phyloP scores from a whole-genome alignment of 139 green algal genomes.

The Pseudopediastrum boryanum region DNA sequence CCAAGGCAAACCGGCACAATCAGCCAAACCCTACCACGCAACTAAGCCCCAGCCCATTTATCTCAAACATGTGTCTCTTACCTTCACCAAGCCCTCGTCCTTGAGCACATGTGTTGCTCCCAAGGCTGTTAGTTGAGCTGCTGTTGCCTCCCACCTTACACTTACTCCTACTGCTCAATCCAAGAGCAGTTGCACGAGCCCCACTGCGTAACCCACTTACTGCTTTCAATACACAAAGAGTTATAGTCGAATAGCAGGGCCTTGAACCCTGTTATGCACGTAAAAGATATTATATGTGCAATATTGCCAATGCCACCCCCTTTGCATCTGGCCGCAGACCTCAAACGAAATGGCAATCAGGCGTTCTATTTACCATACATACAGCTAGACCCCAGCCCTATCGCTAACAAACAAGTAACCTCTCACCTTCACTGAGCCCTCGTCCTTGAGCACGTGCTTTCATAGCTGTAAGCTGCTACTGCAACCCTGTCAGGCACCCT shows the following conservation, averaged over 20 bases:
- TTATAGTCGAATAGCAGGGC: no score
- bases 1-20: slow-evolving; percentile 72
- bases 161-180: background rate
- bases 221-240: no score
- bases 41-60: no score
- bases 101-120: slow-evolving; percentile 74
- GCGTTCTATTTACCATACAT: background rate
- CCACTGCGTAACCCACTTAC: no score
- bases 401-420: background rate
- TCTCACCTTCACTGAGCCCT: slow-evolving; percentile 62
- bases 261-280: no score
- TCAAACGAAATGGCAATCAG: background rate
- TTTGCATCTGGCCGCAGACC: background rate
- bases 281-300: no score
- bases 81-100: slow-evolving; percentile 70
- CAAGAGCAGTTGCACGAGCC: no score
- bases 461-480: slow-evolving; percentile 51
- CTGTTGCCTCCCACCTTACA: background rate
- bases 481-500: background rate
- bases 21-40: no score
- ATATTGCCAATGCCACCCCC: background rate
- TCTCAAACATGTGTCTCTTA: slow-evolving; percentile 28
- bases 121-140: slow-evolving; percentile 58
- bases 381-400: background rate
- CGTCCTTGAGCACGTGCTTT: slow-evolving; percentile 69